A percentile compares a stretch with the other conserved stretches of the same genome.
These are phyloP conservation scores for Coprinellus micaceus DNA, from an alignment of 768 basidiomycete species.

Conservation along the genomic window DNA sequence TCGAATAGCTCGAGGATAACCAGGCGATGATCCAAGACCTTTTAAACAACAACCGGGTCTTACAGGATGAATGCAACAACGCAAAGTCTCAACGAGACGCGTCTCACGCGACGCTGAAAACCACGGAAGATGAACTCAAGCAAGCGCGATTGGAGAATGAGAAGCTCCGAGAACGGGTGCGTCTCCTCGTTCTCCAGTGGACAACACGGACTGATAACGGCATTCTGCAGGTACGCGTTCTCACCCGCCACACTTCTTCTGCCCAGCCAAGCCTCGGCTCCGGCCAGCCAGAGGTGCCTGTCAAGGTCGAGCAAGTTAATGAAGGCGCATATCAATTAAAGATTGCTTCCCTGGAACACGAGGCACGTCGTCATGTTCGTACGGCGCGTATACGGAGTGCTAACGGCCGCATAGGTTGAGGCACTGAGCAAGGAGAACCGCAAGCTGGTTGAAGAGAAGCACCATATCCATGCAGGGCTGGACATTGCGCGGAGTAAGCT, in stretches of 20 bases:
- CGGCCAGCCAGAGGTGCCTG: not conserved
- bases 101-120: not conserved
- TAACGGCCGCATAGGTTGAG: slow-evolving; percentile 16
- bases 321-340: slow-evolving; percentile 1
- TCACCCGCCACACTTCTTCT: too few species aligned
- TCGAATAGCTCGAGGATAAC: slow-evolving; percentile 5
- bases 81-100: too few species aligned
- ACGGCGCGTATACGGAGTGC: not conserved
- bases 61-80: not conserved
- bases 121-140: not conserved
- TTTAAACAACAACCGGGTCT: not conserved
- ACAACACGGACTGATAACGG: too few species aligned
- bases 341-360: slow-evolving; percentile 11
- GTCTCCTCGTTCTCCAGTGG: too few species aligned
- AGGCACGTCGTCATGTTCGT: slow-evolving; percentile 6
- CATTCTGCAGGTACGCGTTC: too few species aligned
- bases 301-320: not conserved
- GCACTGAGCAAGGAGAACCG: slow-evolving; percentile 16
- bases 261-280: not conserved
- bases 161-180: not conserved
- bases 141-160: not conserved
- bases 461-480: slow-evolving; percentile 20
- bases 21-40: slow-evolving; percentile 5
- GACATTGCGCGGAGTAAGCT: slow-evolving; percentile 21
- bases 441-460: slow-evolving; percentile 20